These are phyloP conservation scores for Populus pruinosa DNA, from an alignment of 345 rosid species.

Conservation along the genomic window DNA sequence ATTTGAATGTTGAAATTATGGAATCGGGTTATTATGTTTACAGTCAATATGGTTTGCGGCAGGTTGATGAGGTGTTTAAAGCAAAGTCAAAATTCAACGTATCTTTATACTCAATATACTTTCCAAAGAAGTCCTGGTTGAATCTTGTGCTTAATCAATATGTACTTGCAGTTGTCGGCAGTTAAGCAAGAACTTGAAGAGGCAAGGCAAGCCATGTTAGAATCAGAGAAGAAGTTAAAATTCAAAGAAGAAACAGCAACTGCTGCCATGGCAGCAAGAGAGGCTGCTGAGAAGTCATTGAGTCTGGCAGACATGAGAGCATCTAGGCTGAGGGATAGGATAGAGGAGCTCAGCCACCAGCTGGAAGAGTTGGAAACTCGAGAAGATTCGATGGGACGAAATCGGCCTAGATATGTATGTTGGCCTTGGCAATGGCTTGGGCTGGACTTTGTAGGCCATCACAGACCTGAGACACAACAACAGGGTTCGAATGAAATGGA, in stretches of 20 bases:
- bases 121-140: background rate
- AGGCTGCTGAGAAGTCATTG: slow-evolving; percentile 95
- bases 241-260: slow-evolving; percentile 93
- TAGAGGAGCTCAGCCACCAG: slow-evolving; percentile 79
- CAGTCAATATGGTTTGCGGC: background rate
- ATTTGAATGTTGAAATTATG: background rate
- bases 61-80: background rate
- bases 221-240: slow-evolving; percentile 84
- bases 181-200: slow-evolving; percentile 86
- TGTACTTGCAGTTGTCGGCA: slow-evolving; percentile 50
- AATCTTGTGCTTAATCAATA: slow-evolving; percentile 5
- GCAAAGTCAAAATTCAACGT: background rate
- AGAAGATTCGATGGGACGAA: slow-evolving; percentile 48
- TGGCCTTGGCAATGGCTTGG: slow-evolving; percentile 99
- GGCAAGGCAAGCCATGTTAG: slow-evolving; percentile 62
- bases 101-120: background rate
- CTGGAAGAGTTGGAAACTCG: slow-evolving; percentile 78
- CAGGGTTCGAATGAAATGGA: slow-evolving; percentile 87
- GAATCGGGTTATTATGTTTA: background rate
- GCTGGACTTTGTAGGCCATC: slow-evolving; percentile 72
- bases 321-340: slow-evolving; percentile 81
- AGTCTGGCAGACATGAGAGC: slow-evolving; percentile 83
- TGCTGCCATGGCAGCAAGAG: slow-evolving; percentile 98
- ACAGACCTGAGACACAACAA: slow-evolving; percentile 41
- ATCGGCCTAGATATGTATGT: slow-evolving; percentile 69